Evolutionary conservation across 192 early-diverging fungal species (phyloP), one percentile per base, ranked within the genome.

Genomic region (Diversispora eburnea): DNA sequence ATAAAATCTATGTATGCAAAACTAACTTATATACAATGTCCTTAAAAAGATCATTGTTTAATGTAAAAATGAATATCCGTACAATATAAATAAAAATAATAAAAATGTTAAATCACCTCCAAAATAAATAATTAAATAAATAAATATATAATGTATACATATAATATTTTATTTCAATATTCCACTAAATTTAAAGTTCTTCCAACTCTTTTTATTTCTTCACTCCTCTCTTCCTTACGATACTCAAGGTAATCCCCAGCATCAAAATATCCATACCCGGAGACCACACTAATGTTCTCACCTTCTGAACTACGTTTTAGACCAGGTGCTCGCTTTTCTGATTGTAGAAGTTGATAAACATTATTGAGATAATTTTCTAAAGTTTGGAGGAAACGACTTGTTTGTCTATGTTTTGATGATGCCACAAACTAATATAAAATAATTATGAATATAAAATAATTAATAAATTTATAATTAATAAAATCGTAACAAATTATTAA

Each of bases 351-450:
- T 3, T 57, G 10, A 8, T 77, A 77, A n/a, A 84, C 64, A 72
- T 84, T 80, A 48, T 70, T 33, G 33, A 84, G 43, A 62, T 80
- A 84, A 9, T 77, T 74, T 39, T 84, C 60, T 2, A 84, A 47
- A 7, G 83, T 80, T 46, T 75, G 67, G 8, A 84, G 69, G 69
- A 82, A 75, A 20, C 83, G 68, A 15, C 76, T 76, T 4, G 83
- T 84, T 72, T 84, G 83, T 46, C 83, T 79, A 70, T 84, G 83
- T 67, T 84, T 84, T 49, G 83, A 84, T 8, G 80, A 78, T 0
- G 78, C 83, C 22, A 77, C 79, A 69, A 84, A 78, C 77, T 84
- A 48, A 19, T 33, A 46, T n/a, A 51, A 69, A 39, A 4, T 52
- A 64, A 22, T 20, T 25, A 55, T 47, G 47, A 46, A 25, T 15